These are phyloP conservation scores for Posidonia australis DNA, from an alignment of 106 monocot genomes.

Conservation along the genomic window DNA sequence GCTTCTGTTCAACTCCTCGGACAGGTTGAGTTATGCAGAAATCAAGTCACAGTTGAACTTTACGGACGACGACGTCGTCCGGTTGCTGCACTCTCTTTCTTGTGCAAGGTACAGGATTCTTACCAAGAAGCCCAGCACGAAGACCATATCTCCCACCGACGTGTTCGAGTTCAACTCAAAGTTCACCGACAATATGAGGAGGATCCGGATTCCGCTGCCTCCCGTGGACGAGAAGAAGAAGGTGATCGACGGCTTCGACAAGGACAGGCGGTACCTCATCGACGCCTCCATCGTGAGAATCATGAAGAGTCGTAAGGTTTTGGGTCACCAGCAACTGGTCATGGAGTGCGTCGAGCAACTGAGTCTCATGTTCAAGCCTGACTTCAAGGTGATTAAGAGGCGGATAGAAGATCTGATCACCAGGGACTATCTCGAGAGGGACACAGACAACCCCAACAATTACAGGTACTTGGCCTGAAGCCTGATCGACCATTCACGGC, in stretches of 20 bases:
- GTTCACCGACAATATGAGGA: slow-evolving; percentile 83
- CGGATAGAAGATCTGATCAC: slow-evolving; percentile 81
- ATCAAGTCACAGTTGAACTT: slow-evolving; percentile 59
- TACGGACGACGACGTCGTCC: slow-evolving; percentile 58
- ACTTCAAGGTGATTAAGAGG: slow-evolving; percentile 89
- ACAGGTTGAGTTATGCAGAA: slow-evolving; percentile 69
- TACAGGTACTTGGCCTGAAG: slow-evolving; percentile 62
- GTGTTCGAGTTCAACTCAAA: slow-evolving; percentile 82
- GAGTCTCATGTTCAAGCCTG: slow-evolving; percentile 40
- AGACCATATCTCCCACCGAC: slow-evolving; percentile 59
- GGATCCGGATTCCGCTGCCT: slow-evolving; percentile 68
- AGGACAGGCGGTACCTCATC: slow-evolving; percentile 67
- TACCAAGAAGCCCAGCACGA: slow-evolving; percentile 65
- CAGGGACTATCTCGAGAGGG: slow-evolving; percentile 83
- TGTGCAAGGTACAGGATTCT: slow-evolving; percentile 84
- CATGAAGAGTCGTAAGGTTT: slow-evolving; percentile 79
- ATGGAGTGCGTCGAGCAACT: slow-evolving; percentile 73
- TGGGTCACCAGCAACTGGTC: slow-evolving; percentile 65
- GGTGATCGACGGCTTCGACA: slow-evolving; percentile 68
- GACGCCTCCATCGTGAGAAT: slow-evolving; percentile 87
- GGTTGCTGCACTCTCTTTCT: slow-evolving; percentile 89
- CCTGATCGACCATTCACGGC: no score
- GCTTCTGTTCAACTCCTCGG: slow-evolving; percentile 69
- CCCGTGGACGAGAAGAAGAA: slow-evolving; percentile 71
- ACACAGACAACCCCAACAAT: slow-evolving; percentile 65